These are phyloP conservation scores for Leccinum sublutescens DNA, from an alignment of 768 basidiomycete genomes.

Conservation along the genomic window DNA sequence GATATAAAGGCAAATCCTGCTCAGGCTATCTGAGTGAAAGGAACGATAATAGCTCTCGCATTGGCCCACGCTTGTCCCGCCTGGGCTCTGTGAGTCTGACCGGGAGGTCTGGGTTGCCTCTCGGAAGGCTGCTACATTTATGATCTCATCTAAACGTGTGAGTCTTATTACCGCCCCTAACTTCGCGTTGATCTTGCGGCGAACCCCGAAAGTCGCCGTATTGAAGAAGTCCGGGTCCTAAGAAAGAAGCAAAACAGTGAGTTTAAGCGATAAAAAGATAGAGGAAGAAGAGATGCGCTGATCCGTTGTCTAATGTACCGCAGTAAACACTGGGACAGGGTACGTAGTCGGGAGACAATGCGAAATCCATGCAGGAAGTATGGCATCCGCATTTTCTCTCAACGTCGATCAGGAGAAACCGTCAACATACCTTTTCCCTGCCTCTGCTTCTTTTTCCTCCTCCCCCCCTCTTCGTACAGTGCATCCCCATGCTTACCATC, in stretches of 20 bases:
- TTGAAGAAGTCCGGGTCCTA: constrained; percentile 38
- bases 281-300: constrained; percentile 4
- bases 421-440: constrained; percentile 39
- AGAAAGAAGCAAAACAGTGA: constrained; percentile 9
- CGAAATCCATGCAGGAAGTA: constrained; percentile 7
- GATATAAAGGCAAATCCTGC: constrained; percentile 20
- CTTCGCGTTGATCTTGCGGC: constrained; percentile 61
- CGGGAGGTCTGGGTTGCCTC: constrained; percentile 1
- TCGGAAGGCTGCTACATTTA: constrained; percentile 9
- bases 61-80: constrained; percentile 11
- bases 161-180: constrained; percentile 70
- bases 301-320: constrained; percentile 4
- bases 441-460: constrained; percentile 53
- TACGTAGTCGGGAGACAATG: constrained; percentile 2
- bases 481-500: constrained; percentile 34
- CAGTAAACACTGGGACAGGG: neutral
- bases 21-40: constrained; percentile 19
- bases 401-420: constrained; percentile 1
- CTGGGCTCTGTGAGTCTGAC: constrained; percentile 1
- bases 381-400: neutral
- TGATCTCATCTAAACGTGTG: constrained; percentile 57
- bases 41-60: neutral
- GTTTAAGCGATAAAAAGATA: neutral
- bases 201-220: constrained; percentile 64
- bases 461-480: constrained; percentile 30